These are phyloP conservation scores for Cladosporium sp. DNA, from an alignment of 2,329 filamentous ascomycete species.

Conservation along the genomic window DNA sequence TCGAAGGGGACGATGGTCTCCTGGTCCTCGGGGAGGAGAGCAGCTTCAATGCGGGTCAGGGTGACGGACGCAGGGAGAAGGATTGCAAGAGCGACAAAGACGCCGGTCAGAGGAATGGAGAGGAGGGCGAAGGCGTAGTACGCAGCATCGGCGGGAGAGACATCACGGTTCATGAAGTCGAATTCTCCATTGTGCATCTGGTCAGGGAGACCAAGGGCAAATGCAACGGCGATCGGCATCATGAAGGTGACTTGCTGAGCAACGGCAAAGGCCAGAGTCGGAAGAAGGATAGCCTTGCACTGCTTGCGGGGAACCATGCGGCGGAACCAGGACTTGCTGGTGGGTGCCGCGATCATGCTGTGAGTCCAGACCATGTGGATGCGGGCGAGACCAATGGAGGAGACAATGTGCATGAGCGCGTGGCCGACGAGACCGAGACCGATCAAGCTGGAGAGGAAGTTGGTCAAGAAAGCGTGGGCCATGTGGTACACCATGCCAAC, in stretches of 20 bases:
- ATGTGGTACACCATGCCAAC: conserved; percentile 33
- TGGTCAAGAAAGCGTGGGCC: conserved; percentile 23
- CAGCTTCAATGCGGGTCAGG: conserved; percentile 79
- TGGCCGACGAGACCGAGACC: conserved; percentile 42
- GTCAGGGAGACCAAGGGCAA: conserved; percentile 45
- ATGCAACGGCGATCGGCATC: conserved; percentile 46
- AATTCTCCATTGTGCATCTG: conserved; percentile 24
- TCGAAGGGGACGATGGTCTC: conserved; percentile 89
- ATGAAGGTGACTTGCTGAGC: conserved; percentile 47
- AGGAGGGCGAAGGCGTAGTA: conserved; percentile 38
- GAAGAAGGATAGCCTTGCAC: conserved; percentile 65
- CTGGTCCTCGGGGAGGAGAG: conserved; percentile 73
- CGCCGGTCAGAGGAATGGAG: conserved; percentile 33
- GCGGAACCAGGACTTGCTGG: conserved; percentile 57
- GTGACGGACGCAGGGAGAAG: conserved; percentile 76
- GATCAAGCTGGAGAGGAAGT: conserved; percentile 33
- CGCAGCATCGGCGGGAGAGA: conserved; percentile 22
- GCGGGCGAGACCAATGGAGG: conserved; percentile 61
- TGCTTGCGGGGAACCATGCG: conserved; percentile 65
- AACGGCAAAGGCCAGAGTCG: conserved; percentile 61
- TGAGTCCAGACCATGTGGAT: conserved; percentile 79
- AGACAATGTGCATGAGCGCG: conserved; percentile 52
- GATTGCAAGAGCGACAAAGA: conserved; percentile 58
- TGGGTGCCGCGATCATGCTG: conserved; percentile 71
- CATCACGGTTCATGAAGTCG: conserved; percentile 10